Percentiles rank a stretch among this genome's conserved stretches.
Conservation (phyloP, 208 protist species). For the Endotrypanum monterogeii region DNA sequence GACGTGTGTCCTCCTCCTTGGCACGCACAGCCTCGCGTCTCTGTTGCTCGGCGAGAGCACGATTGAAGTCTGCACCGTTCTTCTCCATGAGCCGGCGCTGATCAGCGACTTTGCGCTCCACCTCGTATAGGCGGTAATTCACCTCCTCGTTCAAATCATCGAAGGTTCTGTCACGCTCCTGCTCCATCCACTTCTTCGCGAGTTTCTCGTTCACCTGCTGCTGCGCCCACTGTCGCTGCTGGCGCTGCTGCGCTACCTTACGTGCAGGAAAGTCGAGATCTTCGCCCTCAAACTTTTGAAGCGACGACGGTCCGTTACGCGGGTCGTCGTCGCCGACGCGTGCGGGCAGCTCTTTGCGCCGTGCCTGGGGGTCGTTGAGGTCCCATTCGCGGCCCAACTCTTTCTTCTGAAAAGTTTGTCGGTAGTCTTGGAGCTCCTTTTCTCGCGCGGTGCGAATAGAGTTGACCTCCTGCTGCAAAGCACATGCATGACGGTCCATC, state of each 20-base stretch:
- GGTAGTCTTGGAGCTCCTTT: conserved; percentile 85
- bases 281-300: conserved; percentile 94
- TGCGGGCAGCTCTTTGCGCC: conserved; percentile 81
- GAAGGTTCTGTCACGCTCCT: conserved; percentile 77
- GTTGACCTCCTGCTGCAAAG: conserved; percentile 89
- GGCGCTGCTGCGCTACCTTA: conserved; percentile 71
- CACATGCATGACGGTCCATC: conserved; percentile 87
- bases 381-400: conserved; percentile 88
- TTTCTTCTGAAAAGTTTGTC: conserved; percentile 87
- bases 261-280: conserved; percentile 83
- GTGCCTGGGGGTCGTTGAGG: conserved; percentile 87
- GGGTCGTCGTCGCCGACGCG: conserved; percentile 91
- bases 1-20: conserved; percentile 79
- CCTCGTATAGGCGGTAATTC: conserved; percentile 76
- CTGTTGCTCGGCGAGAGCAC: conserved; percentile 87
- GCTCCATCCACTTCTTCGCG: conserved; percentile 93
- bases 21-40: conserved; percentile 68
- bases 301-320: conserved; percentile 72
- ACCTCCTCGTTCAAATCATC: conserved; percentile 89
- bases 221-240: conserved; percentile 84
- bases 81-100: conserved; percentile 67
- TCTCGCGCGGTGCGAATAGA: conserved; percentile 72
- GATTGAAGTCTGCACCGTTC: conserved; percentile 89
- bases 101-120: conserved; percentile 77
- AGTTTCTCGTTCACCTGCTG: conserved; percentile 92